Evolutionary conservation across 2,329 filamentous ascomycete genomes (phyloP).

Genomic region (Aspergillus clavatus): DNA sequence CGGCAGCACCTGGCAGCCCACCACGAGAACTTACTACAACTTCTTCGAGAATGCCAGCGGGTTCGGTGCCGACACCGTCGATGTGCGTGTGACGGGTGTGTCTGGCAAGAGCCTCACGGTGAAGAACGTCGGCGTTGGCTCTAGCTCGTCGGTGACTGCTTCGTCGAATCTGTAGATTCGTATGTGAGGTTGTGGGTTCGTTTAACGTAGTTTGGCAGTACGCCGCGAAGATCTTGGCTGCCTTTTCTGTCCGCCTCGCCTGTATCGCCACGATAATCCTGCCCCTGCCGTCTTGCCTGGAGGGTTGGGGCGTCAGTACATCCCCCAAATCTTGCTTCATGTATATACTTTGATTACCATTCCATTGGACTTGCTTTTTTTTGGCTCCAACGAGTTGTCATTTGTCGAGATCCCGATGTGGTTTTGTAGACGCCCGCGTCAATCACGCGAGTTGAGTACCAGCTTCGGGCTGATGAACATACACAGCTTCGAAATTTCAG

Average conservation of each 20-base stretch:
- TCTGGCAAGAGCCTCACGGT: slow-evolving; percentile 51
- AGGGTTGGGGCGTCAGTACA: too few relatives aligned
- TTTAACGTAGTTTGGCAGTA: neutral
- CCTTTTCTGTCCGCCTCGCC: slow-evolving; percentile 4
- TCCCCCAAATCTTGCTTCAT: too few relatives aligned
- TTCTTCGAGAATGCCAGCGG: slow-evolving; percentile 59
- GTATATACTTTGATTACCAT: too few relatives aligned
- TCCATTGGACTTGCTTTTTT: too few relatives aligned
- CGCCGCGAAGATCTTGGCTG: neutral
- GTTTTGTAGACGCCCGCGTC: too few relatives aligned
- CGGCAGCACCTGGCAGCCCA: slow-evolving; percentile 55
- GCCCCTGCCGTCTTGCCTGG: too few relatives aligned
- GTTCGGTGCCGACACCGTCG: slow-evolving; percentile 51
- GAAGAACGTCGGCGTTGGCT: slow-evolving; percentile 41
- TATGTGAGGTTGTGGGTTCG: neutral
- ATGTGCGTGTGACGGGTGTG: slow-evolving; percentile 53
- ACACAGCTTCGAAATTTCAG: too few relatives aligned
- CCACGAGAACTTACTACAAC: slow-evolving; percentile 53
- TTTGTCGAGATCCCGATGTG: too few relatives aligned
- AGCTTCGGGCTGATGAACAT: too few relatives aligned
- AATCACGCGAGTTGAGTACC: too few relatives aligned
- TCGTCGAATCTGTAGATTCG: slow-evolving; percentile 19
- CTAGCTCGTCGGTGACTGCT: slow-evolving; percentile 19
- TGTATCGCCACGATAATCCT: too few relatives aligned
- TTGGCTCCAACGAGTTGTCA: too few relatives aligned